Percentiles rank a stretch among this genome's conserved stretches.
These are phyloP conservation scores for Cryptosporidium andersoni DNA, from an alignment of 169 alveolate genomes.

Conservation along the genomic window DNA sequence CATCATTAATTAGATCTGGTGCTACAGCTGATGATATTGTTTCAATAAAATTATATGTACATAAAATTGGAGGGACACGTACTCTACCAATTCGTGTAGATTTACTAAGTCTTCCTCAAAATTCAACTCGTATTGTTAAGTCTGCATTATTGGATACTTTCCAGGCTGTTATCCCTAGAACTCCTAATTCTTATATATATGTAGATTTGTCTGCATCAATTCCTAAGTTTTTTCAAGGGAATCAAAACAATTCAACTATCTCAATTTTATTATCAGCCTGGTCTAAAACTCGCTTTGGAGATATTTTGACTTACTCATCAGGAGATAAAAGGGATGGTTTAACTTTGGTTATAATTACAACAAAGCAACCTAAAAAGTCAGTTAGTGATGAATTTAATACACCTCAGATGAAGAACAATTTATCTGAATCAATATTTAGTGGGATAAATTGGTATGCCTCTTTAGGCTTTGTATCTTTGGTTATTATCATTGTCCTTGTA, in stretches of 20 bases:
- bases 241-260: conserved; percentile 9
- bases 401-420: background rate
- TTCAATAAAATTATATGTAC: conserved; percentile 3
- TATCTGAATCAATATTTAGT: conserved; percentile 8
- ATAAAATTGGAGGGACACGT: conserved; percentile 59
- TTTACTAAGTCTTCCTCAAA: conserved; percentile 11
- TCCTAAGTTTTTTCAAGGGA: conserved; percentile 2
- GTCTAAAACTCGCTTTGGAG: conserved; percentile 62
- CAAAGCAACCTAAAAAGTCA: conserved; percentile 1
- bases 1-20: background rate
- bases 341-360: background rate
- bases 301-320: conserved; percentile 29
- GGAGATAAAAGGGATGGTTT: conserved; percentile 39
- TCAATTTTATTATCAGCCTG: conserved; percentile 40
- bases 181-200: conserved; percentile 23
- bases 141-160: conserved; percentile 42
- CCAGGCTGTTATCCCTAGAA: conserved; percentile 28
- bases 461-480: conserved; percentile 28
- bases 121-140: conserved; percentile 39
- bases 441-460: conserved; percentile 25
- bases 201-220: conserved; percentile 31
- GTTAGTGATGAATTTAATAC: background rate
- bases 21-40: conserved; percentile 15
- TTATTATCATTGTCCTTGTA: conserved; percentile 5
- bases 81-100: conserved; percentile 54